These are phyloP conservation scores for Capronia coronata DNA, from an alignment of 2,329 filamentous ascomycete species.

Conservation along the genomic window DNA sequence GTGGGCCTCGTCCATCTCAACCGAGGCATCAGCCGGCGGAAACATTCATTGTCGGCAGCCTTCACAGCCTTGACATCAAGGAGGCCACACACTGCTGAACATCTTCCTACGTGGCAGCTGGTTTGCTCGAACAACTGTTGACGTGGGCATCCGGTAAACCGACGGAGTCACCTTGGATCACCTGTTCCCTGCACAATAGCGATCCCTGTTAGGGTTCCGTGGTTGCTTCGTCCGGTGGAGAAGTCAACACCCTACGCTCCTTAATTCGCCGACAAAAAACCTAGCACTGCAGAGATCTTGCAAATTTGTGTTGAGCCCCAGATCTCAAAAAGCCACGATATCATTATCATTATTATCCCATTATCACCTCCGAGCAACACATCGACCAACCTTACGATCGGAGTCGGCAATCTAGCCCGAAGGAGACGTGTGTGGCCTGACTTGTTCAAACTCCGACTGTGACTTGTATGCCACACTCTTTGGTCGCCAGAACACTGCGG, in stretches of 20 bases:
- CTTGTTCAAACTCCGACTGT: background rate
- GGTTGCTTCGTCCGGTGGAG: background rate
- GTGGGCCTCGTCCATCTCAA: background rate
- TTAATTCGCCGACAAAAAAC: constrained; percentile 21
- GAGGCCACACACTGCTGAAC: background rate
- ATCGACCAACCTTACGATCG: constrained; percentile 4
- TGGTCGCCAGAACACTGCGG: no score
- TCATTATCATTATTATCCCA: background rate
- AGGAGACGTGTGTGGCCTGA: constrained; percentile 10
- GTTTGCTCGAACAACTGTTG: no score
- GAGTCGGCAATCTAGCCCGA: constrained; percentile 3
- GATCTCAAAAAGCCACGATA: background rate
- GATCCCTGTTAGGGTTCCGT: background rate
- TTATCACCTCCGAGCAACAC: constrained; percentile 3
- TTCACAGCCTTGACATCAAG: background rate
- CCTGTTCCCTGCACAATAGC: background rate
- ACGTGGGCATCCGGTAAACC: constrained; percentile 11
- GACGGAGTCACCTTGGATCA: background rate
- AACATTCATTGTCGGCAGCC: background rate
- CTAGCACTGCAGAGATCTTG: background rate
- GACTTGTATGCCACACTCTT: background rate
- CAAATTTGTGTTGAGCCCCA: constrained; percentile 14
- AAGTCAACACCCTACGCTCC: constrained; percentile 8
- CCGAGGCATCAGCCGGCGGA: constrained; percentile 3
- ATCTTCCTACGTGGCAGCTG: background rate